phyloP scores from a whole-genome alignment of 495 filamentous ascomycete genomes.

The Copromyces sp. region DNA sequence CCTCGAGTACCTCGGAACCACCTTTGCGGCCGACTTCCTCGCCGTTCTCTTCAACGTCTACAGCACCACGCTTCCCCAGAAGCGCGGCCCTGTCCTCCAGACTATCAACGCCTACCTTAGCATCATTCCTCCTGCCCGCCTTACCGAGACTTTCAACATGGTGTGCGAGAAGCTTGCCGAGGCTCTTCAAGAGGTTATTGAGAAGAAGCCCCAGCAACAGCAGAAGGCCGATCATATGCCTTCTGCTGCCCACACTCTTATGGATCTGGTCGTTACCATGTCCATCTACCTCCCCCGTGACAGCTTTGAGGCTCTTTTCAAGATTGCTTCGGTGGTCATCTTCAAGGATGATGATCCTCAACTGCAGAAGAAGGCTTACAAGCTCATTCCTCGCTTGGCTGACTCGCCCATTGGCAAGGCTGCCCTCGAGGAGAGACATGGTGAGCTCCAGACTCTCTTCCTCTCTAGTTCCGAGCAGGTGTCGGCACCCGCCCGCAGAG shows the following conservation, averaged over 20 bases:
- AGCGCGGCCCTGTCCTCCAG: slow-evolving; percentile 76
- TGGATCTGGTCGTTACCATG: slow-evolving; percentile 92
- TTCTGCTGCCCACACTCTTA: slow-evolving; percentile 86
- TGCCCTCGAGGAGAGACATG: slow-evolving; percentile 60
- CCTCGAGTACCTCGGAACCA: slow-evolving; percentile 58
- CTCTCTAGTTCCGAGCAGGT: slow-evolving; percentile 69
- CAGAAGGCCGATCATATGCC: slow-evolving; percentile 62
- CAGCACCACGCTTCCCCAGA: slow-evolving; percentile 86
- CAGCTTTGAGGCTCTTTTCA: slow-evolving; percentile 72
- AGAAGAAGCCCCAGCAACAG: slow-evolving; percentile 47
- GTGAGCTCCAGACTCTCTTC: slow-evolving; percentile 69
- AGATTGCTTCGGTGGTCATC: slow-evolving; percentile 70
- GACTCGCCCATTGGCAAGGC: slow-evolving; percentile 61
- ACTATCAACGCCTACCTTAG: slow-evolving; percentile 92
- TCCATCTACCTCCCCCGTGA: slow-evolving; percentile 81
- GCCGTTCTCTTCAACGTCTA: slow-evolving; percentile 98
- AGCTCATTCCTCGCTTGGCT: slow-evolving; percentile 81
- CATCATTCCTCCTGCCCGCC: slow-evolving; percentile 63
- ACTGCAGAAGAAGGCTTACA: slow-evolving; percentile 99
- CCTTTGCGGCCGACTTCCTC: slow-evolving; percentile 74
- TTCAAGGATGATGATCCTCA: slow-evolving; percentile 72
- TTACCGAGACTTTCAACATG: slow-evolving; percentile 76
- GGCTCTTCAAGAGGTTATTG: slow-evolving; percentile 52
- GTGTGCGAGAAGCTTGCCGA: slow-evolving; percentile 75
- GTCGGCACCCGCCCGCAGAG: slow-evolving; percentile 69